These are phyloP conservation scores for Plasmodium relictum DNA, from an alignment of 169 alveolate species.

Conservation along the genomic window DNA sequence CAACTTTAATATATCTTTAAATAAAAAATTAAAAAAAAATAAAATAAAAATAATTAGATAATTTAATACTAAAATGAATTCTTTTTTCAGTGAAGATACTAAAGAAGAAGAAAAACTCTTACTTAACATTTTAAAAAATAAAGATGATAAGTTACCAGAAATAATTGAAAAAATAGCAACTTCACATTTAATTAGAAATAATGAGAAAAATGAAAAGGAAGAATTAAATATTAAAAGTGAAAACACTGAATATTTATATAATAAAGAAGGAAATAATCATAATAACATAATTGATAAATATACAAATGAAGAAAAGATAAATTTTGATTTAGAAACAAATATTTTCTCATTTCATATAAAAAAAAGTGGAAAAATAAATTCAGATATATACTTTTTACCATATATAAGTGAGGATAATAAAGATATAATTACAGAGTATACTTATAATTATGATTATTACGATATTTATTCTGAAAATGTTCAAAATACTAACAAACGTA, in stretches of 20 bases:
- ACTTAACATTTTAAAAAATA: constrained; percentile 14
- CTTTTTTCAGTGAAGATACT: constrained; percentile 71
- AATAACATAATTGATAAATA: background rate
- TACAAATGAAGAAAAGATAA: constrained; percentile 16
- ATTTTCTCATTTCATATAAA: constrained; percentile 65
- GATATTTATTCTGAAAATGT: constrained; percentile 44
- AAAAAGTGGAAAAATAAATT: constrained; percentile 43
- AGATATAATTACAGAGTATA: constrained; percentile 49
- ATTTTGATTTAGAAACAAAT: constrained; percentile 7
- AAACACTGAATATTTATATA: background rate
- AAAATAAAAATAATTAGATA: too few relatives aligned
- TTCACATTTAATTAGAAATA: constrained; percentile 4
- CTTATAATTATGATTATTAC: constrained; percentile 53
- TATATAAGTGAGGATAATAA: constrained; percentile 44
- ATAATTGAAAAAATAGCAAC: constrained; percentile 25
- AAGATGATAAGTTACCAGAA: constrained; percentile 25
- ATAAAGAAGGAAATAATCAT: background rate
- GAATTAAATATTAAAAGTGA: constrained; percentile 4
- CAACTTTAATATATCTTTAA: too few relatives aligned
- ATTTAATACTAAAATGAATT: constrained; percentile 18
- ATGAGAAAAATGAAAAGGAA: constrained; percentile 3
- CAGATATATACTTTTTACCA: constrained; percentile 65
- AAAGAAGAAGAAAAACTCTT: constrained; percentile 70
- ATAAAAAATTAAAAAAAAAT: too few relatives aligned
- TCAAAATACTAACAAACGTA: constrained; percentile 26